These are phyloP conservation scores for Phanerochaete carnosa DNA, from an alignment of 768 basidiomycete species.

Conservation along the genomic window DNA sequence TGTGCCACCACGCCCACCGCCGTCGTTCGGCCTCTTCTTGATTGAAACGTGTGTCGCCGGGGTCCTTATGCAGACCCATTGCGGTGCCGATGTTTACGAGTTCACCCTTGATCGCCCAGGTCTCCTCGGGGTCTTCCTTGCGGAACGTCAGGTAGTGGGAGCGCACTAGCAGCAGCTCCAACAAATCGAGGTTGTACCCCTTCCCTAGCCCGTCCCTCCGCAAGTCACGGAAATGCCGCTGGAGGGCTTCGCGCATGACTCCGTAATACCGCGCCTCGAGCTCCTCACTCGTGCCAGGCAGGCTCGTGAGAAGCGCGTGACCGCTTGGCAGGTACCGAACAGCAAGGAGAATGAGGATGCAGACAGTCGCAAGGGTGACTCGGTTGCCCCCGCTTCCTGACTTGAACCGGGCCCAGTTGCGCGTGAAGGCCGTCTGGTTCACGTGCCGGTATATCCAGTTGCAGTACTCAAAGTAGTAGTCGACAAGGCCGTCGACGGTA, in stretches of 20 bases:
- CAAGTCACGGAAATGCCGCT: constrained; percentile 55
- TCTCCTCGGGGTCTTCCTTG: constrained; percentile 77
- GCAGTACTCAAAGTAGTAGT: constrained; percentile 81
- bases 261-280: constrained; percentile 66
- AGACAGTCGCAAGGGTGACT: constrained; percentile 66
- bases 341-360: constrained; percentile 71
- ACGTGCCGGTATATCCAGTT: constrained; percentile 86
- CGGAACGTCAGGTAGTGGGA: constrained; percentile 69
- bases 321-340: constrained; percentile 67
- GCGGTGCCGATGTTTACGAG: constrained; percentile 73
- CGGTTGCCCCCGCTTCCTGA: constrained; percentile 62
- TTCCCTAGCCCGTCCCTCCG: constrained; percentile 17
- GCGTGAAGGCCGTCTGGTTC: constrained; percentile 56
- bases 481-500: constrained; percentile 68
- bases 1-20: constrained; percentile 92
- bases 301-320: constrained; percentile 55
- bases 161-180: constrained; percentile 70
- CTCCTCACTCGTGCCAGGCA: constrained; percentile 53
- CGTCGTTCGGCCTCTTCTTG: constrained; percentile 70
- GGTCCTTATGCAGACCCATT: constrained; percentile 85
- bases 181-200: constrained; percentile 54
- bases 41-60: constrained; percentile 73
- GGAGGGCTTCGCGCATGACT: constrained; percentile 60
- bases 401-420: constrained; percentile 75
- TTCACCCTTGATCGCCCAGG: constrained; percentile 75